Base-by-base conservation (phyloP, 495 filamentous ascomycete species). In the Lepidopterella palustris region DNA sequence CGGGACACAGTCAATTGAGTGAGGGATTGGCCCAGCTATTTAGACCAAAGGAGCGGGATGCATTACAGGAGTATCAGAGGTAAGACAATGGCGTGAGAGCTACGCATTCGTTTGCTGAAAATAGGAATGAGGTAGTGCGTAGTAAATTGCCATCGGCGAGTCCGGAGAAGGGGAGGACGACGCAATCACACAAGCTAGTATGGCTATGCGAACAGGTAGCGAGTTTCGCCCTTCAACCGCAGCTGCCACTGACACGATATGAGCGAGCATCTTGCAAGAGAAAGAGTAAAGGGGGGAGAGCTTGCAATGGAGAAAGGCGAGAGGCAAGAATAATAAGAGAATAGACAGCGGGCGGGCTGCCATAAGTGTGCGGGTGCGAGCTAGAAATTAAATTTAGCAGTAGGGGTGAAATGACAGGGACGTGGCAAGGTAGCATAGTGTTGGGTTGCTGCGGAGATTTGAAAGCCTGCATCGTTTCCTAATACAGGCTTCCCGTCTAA, bases 1-100 rank as follows among this genome's bases (percentile, higher is more conserved):
- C 8, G 32, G 32, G 32, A 39, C 32, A 39, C 32, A 23, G 6
- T 25, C 48, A n/a, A 55, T 18, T 25, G 40, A 25, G 11, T 55
- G 42, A 56, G 50, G 52, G 51, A 62, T 62, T 62, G 40, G 54
- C 53, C 58, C n/a, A 57, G 45, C 32, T n/a, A 24, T 21, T 62
- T 62, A 40, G 25, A 53, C 45, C 27, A 24, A 51, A 51, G 59
- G 29, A 57, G 53, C 45, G 28, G 58, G 58, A 39, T 42, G 52
- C 31, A 62, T 31, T 47, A 56, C 39, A 61, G 58, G 13, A 8
- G 40, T 35, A 55, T 61, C 52, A 49, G 40, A 55, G 40, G 51
- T 61, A 29, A 62, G 59, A 62, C 15, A 62, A 62, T 57, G 26
- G 45, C 54, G 35, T 62, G 31, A 62, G 59, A 57, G 52, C 59